These are phyloP conservation scores for Persicaria maculosa DNA, from an alignment of 148 eudicot species.

Conservation along the genomic window DNA sequence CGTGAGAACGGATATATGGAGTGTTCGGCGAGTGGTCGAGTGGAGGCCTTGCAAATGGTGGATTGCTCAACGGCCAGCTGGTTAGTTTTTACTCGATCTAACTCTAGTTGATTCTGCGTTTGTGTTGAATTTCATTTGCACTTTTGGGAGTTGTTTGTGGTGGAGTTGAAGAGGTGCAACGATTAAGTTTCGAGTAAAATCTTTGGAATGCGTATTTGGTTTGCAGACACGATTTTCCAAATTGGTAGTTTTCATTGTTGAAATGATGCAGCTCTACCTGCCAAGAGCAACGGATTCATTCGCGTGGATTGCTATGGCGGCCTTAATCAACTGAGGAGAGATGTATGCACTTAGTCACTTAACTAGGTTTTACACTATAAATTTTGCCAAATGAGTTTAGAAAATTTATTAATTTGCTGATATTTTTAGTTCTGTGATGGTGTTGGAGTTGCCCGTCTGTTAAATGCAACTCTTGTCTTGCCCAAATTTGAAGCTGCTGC, in stretches of 20 bases:
- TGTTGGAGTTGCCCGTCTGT: conserved; percentile 87
- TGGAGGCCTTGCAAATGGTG: conserved; percentile 98
- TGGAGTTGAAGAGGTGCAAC: not conserved
- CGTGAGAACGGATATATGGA: conserved; percentile 56
- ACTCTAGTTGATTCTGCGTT: not conserved
- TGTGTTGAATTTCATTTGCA: not conserved
- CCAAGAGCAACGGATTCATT: conserved; percentile 71
- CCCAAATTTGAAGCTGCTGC: conserved; percentile 99
- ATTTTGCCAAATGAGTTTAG: not conserved
- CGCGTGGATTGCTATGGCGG: conserved; percentile 99
- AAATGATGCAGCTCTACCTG: conserved; percentile 94
- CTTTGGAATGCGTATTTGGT: conserved; percentile 45
- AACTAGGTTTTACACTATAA: not conserved
- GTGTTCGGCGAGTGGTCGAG: conserved; percentile 48
- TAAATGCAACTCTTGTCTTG: conserved; percentile 91
- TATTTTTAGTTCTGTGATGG: conserved; percentile 81
- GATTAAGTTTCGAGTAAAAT: conserved; percentile 29
- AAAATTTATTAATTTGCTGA: not conserved
- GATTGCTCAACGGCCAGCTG: conserved; percentile 42
- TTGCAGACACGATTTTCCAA: conserved; percentile 71
- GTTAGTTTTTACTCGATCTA: conserved; percentile 29
- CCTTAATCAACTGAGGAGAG: conserved; percentile 96
- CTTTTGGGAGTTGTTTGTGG: conserved; percentile 6
- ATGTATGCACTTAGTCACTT: conserved; percentile 45
- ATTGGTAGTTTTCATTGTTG: conserved; percentile 56